Percentiles rank a stretch among this genome's conserved stretches.
Evolutionary conservation across 257 asterid species (phyloP).

Genomic region (Gardenia jasminoides): DNA sequence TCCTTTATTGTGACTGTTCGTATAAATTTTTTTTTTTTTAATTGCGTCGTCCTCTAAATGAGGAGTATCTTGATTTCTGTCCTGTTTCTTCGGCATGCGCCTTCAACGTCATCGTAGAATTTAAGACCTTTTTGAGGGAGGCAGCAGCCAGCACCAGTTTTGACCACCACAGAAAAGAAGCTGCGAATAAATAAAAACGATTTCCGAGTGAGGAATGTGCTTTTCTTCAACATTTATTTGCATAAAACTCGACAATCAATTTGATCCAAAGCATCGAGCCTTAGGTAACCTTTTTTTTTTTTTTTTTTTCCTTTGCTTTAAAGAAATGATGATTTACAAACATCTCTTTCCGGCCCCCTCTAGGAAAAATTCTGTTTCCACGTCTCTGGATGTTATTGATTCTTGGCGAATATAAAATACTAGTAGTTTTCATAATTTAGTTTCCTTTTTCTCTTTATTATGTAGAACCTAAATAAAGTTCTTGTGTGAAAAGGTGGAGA

Average conservation of each 20-base stretch:
- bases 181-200: not conserved
- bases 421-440: no score
- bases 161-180: not conserved
- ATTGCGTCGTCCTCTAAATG: not conserved
- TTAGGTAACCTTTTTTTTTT: not conserved
- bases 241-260: not conserved
- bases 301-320: not conserved
- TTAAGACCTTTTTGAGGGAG: no score
- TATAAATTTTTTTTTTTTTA: no score
- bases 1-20: not conserved
- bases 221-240: not conserved
- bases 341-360: not conserved
- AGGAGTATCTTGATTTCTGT: not conserved
- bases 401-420: not conserved
- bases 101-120: not conserved
- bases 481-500: not conserved
- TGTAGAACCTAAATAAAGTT: no score
- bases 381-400: not conserved
- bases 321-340: not conserved
- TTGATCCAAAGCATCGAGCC: not conserved
- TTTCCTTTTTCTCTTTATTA: not conserved
- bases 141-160: no score
- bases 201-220: not conserved
- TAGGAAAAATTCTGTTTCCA: not conserved
- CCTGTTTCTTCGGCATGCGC: not conserved